Conservation (phyloP, 2,329 filamentous ascomycete species). For the Colletotrichum aenigma region DNA sequence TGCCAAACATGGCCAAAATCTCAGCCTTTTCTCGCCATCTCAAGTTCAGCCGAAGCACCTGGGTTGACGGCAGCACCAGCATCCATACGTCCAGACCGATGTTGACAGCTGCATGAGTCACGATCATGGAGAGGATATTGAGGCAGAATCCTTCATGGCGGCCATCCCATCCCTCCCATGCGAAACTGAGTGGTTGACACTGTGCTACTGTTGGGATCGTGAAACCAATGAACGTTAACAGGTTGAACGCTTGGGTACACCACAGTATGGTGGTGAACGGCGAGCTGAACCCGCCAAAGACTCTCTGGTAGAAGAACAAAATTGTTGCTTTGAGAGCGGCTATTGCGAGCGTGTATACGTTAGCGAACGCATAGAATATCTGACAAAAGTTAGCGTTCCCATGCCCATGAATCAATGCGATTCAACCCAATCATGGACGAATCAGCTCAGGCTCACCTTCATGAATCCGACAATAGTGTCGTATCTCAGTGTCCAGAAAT, state of each 20-base stretch:
- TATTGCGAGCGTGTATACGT: conserved; percentile 31
- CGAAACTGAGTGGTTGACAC: conserved; percentile 44
- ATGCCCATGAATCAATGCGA: not conserved
- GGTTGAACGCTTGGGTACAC: conserved; percentile 19
- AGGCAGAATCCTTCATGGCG: conserved; percentile 32
- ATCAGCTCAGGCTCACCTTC: not conserved
- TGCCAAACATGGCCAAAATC: conserved; percentile 41
- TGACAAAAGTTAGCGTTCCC: not conserved
- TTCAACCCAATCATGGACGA: fast-evolving
- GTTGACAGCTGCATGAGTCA: conserved; percentile 44
- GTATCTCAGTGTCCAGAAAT: not conserved
- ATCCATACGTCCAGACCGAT: conserved; percentile 48
- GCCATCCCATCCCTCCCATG: conserved; percentile 44
- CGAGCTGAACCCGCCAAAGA: conserved; percentile 34
- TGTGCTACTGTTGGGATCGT: conserved; percentile 41
- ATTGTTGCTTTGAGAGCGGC: conserved; percentile 41
- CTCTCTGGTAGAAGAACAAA: conserved; percentile 39
- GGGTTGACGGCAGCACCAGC: conserved; percentile 43
- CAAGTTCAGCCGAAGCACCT: conserved; percentile 34
- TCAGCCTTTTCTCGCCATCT: conserved; percentile 38
- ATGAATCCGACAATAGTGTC: not conserved
- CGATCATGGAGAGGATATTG: conserved; percentile 40
- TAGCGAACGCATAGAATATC: conserved; percentile 7
- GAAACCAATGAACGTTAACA: conserved; percentile 25
- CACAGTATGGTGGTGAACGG: conserved; percentile 27